Percentiles rank a stretch among this genome's conserved stretches.
Evolutionary conservation across 345 rosid species (phyloP).

Genomic region (Lenwebbia sp.): DNA sequence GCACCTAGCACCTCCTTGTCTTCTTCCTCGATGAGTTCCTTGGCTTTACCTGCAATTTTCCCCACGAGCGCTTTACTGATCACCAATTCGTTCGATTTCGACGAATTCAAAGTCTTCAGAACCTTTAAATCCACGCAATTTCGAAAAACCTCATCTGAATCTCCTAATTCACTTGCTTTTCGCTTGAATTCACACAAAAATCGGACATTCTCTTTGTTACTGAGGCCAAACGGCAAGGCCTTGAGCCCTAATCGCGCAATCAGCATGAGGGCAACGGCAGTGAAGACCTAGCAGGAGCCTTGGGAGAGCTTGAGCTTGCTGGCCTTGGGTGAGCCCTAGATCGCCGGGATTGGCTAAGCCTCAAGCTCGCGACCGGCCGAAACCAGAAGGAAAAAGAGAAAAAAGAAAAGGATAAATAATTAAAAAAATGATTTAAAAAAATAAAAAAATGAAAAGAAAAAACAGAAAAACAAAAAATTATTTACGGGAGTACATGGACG

Average conservation of each 20-base stretch:
- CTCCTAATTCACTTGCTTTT: conserved; percentile 5
- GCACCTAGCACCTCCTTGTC: neutral
- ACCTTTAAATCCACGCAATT: neutral
- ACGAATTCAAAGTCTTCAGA: neutral
- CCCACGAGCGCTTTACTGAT: neutral
- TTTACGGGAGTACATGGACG: no score
- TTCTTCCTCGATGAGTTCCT: neutral
- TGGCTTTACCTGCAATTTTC: neutral
- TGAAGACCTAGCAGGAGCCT: neutral
- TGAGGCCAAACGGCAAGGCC: conserved; percentile 16
- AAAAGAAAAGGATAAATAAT: no score
- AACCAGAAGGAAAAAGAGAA: no score
- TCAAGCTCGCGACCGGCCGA: no score
- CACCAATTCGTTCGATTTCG: neutral
- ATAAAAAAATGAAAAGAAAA: no score
- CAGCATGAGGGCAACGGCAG: conserved; percentile 17
- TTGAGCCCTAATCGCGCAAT: conserved; percentile 23
- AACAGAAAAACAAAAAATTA: no score
- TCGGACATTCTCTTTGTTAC: conserved; percentile 9
- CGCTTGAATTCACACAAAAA: conserved; percentile 6
- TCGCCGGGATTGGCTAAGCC: no score
- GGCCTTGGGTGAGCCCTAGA: no score
- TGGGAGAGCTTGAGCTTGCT: no score
- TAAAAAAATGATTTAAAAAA: no score
- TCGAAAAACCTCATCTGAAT: conserved; percentile 1